These are phyloP conservation scores for Cryptococcus sp. DNA, from an alignment of 1,284 basidiomycete species.

Conservation along the genomic window DNA sequence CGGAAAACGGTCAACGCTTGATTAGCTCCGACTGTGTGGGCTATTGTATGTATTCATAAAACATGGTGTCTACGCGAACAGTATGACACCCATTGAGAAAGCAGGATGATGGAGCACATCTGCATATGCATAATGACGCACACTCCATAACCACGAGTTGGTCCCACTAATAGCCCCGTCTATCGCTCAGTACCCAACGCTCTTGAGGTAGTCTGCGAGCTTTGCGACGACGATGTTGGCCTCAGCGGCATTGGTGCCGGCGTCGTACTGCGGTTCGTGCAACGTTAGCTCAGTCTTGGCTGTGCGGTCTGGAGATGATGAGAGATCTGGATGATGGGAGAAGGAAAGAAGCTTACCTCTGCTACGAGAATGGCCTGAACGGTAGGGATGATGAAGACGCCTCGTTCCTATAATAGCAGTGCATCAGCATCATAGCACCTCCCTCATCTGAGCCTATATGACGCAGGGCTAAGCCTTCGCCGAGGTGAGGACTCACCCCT, in stretches of 20 bases:
- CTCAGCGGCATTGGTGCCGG: slow-evolving; percentile 68
- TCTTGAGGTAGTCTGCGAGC: slow-evolving; percentile 79
- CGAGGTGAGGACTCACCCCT: slow-evolving; percentile 60
- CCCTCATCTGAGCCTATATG: background rate
- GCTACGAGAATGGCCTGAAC: slow-evolving; percentile 83
- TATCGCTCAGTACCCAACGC: slow-evolving; percentile 54
- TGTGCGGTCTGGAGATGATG: background rate
- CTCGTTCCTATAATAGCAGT: slow-evolving; percentile 64
- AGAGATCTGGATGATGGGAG: background rate
- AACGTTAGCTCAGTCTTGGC: background rate
- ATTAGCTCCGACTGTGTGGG: background rate
- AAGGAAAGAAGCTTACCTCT: slow-evolving; percentile 51
- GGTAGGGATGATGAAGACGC: slow-evolving; percentile 81
- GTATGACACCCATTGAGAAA: no score
- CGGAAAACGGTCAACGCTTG: background rate
- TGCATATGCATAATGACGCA: no score
- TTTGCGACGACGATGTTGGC: slow-evolving; percentile 70
- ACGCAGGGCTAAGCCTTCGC: background rate
- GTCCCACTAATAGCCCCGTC: background rate
- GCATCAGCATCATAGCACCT: slow-evolving; percentile 3
- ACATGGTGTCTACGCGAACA: no score
- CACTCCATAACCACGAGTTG: no score
- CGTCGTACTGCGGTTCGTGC: slow-evolving; percentile 58
- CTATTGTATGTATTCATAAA: background rate
- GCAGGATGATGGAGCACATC: no score